These are phyloP conservation scores for Coprinopsis strossmayeri DNA, from an alignment of 768 basidiomycete species.

Conservation along the genomic window DNA sequence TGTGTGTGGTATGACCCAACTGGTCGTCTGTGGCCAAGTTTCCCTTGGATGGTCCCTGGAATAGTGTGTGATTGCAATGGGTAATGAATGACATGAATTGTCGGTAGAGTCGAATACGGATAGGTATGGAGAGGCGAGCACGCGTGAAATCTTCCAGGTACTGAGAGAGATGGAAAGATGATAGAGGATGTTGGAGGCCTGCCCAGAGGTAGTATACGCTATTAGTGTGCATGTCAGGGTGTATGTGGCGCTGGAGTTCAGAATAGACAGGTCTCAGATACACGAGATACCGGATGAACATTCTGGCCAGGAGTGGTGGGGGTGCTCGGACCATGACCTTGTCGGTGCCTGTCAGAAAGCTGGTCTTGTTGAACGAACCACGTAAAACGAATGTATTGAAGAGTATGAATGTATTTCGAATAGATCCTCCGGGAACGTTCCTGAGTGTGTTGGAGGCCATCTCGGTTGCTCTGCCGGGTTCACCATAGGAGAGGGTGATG, in stretches of 20 bases:
- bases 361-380: conserved; percentile 9
- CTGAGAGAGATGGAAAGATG: not conserved
- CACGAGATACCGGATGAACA: not conserved
- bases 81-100: conserved; percentile 11
- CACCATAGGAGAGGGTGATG: conserved; percentile 10
- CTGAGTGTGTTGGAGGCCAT: conserved; percentile 11
- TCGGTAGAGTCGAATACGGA: not conserved
- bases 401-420: conserved; percentile 12
- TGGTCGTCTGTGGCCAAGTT: conserved; percentile 5
- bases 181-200: not conserved
- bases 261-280: not conserved
- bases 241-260: not conserved
- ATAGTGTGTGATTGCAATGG: not conserved
- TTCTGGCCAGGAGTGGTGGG: not conserved
- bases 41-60: not conserved
- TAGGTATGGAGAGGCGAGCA: not conserved
- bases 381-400: conserved; percentile 3
- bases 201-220: not conserved
- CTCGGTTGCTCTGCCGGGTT: conserved; percentile 15
- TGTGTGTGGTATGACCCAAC: conserved; percentile 8
- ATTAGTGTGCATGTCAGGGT: conserved; percentile 4
- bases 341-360: conserved; percentile 1
- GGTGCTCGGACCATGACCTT: conserved; percentile 3
- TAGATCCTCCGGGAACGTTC: conserved; percentile 14
- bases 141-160: not conserved